A percentile compares a stretch with the other conserved stretches of the same genome.
Evolutionary conservation across 495 filamentous ascomycete genomes (phyloP).

Genomic region (Penicillium canescens): DNA sequence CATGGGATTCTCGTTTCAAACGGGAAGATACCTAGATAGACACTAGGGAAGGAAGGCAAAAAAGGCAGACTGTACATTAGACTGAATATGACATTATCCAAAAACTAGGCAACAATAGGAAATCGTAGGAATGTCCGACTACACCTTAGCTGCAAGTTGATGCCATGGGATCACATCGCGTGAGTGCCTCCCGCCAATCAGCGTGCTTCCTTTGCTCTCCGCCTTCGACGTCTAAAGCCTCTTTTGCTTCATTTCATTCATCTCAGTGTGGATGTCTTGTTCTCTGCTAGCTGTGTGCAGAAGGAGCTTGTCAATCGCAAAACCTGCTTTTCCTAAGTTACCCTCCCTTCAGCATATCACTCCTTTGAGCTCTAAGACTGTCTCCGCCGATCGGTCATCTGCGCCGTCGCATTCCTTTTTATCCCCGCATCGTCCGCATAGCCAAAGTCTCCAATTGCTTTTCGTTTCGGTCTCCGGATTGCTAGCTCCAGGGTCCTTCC

Average conservation of each 20-base stretch:
- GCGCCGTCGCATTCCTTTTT: conserved; percentile 8
- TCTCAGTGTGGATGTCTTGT: conserved; percentile 33
- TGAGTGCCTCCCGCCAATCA: conserved; percentile 18
- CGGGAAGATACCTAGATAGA: too few relatives aligned
- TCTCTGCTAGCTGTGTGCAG: conserved; percentile 26
- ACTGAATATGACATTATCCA: too few relatives aligned
- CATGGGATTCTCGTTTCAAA: not conserved
- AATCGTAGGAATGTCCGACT: not conserved
- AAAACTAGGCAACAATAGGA: not conserved
- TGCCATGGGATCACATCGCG: conserved; percentile 21
- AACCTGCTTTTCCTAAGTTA: not conserved
- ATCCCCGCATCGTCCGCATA: conserved; percentile 11
- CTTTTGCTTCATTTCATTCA: conserved; percentile 8
- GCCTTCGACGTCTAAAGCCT: conserved; percentile 7
- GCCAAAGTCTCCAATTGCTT: not conserved
- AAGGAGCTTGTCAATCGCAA: conserved; percentile 32
- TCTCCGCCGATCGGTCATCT: not conserved
- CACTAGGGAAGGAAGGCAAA: too few relatives aligned
- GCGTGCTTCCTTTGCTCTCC: conserved; percentile 7
- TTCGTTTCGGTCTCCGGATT: not conserved
- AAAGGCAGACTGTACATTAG: too few relatives aligned
- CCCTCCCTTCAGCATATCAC: not conserved
- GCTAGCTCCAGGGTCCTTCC: not conserved
- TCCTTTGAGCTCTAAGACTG: not conserved
- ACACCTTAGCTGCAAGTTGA: not conserved